phyloP scores from a whole-genome alignment of 768 basidiomycete species.

The Lactarius trivialis region DNA sequence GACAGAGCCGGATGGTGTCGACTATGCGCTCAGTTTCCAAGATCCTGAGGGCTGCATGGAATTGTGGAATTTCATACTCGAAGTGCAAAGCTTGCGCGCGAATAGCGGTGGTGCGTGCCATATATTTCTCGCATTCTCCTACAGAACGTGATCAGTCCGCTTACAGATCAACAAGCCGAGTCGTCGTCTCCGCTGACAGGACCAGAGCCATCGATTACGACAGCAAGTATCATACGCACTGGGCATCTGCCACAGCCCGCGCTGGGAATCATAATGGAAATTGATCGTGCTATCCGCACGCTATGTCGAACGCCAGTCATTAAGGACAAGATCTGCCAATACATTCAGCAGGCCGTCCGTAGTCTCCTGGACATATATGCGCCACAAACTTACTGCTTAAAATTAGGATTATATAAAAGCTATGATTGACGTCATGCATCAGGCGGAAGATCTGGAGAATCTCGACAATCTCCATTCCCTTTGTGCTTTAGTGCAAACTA shows the following conservation, averaged over 20 bases:
- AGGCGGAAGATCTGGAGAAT: conserved; percentile 91
- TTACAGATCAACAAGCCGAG: conserved; percentile 40
- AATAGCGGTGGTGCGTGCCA: conserved; percentile 48
- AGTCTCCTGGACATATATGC: not conserved
- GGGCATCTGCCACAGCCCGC: conserved; percentile 72
- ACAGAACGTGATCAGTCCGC: conserved; percentile 10
- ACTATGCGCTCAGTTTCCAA: conserved; percentile 96
- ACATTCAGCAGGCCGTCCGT: conserved; percentile 78
- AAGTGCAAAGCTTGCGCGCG: conserved; percentile 78
- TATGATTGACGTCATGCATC: conserved; percentile 75
- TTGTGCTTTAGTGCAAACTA: conserved; percentile 90
- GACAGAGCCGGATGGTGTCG: conserved; percentile 92
- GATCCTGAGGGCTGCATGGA: conserved; percentile 92
- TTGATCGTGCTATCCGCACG: conserved; percentile 71
- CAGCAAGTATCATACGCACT: conserved; percentile 58
- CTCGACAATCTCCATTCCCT: conserved; percentile 85
- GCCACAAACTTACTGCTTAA: conserved; percentile 17
- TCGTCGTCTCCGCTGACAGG: conserved; percentile 58
- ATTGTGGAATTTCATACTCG: conserved; percentile 95
- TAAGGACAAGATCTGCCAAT: conserved; percentile 84
- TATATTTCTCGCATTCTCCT: not conserved
- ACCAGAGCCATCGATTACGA: conserved; percentile 51
- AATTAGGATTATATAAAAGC: conserved; percentile 79
- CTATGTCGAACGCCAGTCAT: conserved; percentile 64
- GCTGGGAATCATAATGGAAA: conserved; percentile 69